Base-by-base conservation (phyloP, 768 basidiomycete genomes). In the Boletus sp. region DNA sequence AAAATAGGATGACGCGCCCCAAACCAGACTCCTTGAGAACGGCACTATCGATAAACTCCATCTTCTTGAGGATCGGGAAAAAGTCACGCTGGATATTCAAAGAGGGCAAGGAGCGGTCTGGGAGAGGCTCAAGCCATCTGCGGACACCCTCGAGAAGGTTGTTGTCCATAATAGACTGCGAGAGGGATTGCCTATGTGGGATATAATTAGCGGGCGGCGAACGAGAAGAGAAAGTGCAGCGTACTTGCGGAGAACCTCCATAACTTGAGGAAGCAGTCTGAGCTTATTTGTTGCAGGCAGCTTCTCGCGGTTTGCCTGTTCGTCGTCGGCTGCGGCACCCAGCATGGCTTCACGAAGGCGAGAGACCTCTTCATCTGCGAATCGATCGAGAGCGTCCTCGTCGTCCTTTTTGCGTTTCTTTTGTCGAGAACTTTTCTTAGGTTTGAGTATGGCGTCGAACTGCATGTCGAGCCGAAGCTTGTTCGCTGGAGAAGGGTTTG, bases 41-140 rank as follows among this genome's bases (percentile, higher is more conserved):
- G 18, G 85, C 73, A 33, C 86, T 86, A 74, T 98, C 96, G 67
- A 98, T 94, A 65, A 90, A 90, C 60, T 91, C 89, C 88, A 98
- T 92, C 77, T 89, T 92, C 59, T 79, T 80, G 10, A 99, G 77
- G 52, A 87, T 82, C 33, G 83, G 80, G 74, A 98, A 93, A 62
- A 98, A 86, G 51, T 94, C 90, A 46, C 87, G 86, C 70, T 98
- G 97, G 66, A 99, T 98, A 72, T 95, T 96, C 52, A 98, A 81
- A 4, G 94, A 93, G 1, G 97, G 97, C 4, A 99, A 81, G 1
- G 94, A 95, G 53, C 84, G 84, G 75, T 97, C 93, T 0, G 89
- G 90, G 15, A 98, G 85, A 0, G 97, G 97, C 65, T 98, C 97
- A 3, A 99, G 84, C 92, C 93, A 99, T 37, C 84, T 78, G 40